A percentile compares a stretch with the other conserved stretches of the same genome.
Evolutionary conservation across 176 grass and related monocot species (phyloP).

Genomic region (Elymus sibiricus): DNA sequence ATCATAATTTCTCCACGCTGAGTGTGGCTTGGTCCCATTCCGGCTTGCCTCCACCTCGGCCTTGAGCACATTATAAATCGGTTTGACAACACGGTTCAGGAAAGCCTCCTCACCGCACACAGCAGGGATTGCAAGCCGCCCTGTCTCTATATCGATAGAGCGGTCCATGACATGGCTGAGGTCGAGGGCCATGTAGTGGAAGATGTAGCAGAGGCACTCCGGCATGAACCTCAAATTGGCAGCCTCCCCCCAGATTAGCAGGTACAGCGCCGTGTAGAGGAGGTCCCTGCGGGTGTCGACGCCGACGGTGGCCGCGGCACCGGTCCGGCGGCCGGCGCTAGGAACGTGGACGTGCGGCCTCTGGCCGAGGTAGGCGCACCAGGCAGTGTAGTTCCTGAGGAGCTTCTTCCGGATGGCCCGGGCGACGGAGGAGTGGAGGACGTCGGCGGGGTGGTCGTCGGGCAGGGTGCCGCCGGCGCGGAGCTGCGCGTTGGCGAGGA

Average conservation of each 20-base stretch:
- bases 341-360: conserved; percentile 44
- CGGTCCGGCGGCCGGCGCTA: not conserved
- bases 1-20: conserved; percentile 94
- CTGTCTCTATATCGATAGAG: conserved; percentile 38
- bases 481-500: conserved; percentile 96
- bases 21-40: conserved; percentile 73
- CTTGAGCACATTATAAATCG: conserved; percentile 61
- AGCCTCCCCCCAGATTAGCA: conserved; percentile 93
- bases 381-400: conserved; percentile 73
- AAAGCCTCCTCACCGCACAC: conserved; percentile 68
- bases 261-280: conserved; percentile 78
- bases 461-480: conserved; percentile 23
- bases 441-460: conserved; percentile 42
- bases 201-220: conserved; percentile 94
- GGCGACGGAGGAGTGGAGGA: conserved; percentile 50
- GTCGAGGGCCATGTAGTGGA: conserved; percentile 82
- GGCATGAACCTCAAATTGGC: conserved; percentile 94
- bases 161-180: conserved; percentile 67
- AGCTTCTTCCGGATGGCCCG: conserved; percentile 70
- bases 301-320: not conserved
- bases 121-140: conserved; percentile 40
- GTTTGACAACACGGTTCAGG: conserved; percentile 65
- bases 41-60: conserved; percentile 56
- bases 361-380: conserved; percentile 78
- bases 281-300: conserved; percentile 56